These are phyloP conservation scores for Beauveria scarabaeidicola DNA, from an alignment of 2,329 filamentous ascomycete genomes.

Conservation along the genomic window DNA sequence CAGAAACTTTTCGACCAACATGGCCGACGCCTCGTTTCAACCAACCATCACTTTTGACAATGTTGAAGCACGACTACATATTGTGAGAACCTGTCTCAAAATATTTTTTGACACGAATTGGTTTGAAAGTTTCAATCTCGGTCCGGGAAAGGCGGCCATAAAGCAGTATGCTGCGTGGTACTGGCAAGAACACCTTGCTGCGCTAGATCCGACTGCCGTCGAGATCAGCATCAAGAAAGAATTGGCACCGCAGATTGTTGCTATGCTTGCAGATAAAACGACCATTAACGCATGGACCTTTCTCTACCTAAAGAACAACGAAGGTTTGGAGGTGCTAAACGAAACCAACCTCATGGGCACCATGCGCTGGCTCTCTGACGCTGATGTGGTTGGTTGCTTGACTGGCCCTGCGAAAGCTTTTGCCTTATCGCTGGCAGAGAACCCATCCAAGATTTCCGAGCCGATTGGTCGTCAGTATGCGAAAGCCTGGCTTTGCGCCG, in stretches of 20 bases:
- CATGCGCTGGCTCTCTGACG: constrained; percentile 18
- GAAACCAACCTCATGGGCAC: constrained; percentile 30
- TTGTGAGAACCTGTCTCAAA: constrained; percentile 29
- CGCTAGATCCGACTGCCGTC: constrained; percentile 23
- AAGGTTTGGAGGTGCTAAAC: constrained; percentile 33
- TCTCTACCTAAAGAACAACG: constrained; percentile 31
- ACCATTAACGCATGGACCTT: constrained; percentile 33
- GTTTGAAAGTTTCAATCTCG: constrained; percentile 22
- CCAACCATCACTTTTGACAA: constrained; percentile 28
- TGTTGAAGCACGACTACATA: constrained; percentile 25
- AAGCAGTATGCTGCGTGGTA: constrained; percentile 36
- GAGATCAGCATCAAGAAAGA: constrained; percentile 22
- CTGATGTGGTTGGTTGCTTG: constrained; percentile 14
- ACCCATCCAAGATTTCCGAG: constrained; percentile 26
- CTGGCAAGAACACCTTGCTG: constrained; percentile 34
- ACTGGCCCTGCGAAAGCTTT: constrained; percentile 20
- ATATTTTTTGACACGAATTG: constrained; percentile 29
- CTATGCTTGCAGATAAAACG: constrained; percentile 29
- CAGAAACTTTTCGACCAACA: constrained; percentile 21
- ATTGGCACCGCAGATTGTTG: constrained; percentile 25
- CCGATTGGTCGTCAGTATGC: constrained; percentile 31
- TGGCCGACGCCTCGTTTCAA: constrained; percentile 9
- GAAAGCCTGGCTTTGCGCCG: constrained; percentile 28
- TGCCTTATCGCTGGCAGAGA: constrained; percentile 19
- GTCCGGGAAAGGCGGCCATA: constrained; percentile 21